These are phyloP conservation scores for Hapsidospora chrysogenum DNA, from an alignment of 495 filamentous ascomycete genomes.

Conservation along the genomic window DNA sequence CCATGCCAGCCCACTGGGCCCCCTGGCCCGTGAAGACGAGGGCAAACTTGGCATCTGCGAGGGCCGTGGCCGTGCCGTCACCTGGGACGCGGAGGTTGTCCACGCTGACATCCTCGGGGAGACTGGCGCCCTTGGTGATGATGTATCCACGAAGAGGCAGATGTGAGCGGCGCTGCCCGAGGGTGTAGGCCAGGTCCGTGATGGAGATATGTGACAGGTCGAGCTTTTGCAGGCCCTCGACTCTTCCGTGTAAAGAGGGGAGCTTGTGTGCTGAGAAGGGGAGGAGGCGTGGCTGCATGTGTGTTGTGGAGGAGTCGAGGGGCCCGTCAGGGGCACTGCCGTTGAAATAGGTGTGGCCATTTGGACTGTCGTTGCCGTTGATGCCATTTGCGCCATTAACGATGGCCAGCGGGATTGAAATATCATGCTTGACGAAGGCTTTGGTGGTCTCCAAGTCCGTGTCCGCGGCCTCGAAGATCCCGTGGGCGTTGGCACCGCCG, in stretches of 20 bases:
- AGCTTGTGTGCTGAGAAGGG: not conserved
- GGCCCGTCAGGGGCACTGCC: no score
- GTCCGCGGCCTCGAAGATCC: constrained; percentile 15
- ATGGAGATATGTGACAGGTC: not conserved
- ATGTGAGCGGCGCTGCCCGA: not conserved
- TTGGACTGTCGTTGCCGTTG: no score
- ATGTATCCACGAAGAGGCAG: constrained; percentile 1
- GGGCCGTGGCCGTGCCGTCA: no score
- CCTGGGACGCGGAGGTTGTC: not conserved
- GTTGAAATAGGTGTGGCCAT: not conserved
- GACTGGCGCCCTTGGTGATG: constrained; percentile 1
- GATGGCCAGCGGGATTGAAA: not conserved
- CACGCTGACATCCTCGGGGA: not conserved
- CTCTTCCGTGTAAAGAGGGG: not conserved
- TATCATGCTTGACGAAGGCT: not conserved
- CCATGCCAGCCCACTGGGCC: constrained; percentile 8
- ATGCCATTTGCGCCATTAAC: not conserved
- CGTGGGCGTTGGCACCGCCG: constrained; percentile 25
- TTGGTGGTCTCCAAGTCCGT: not conserved
- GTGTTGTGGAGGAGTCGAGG: no score
- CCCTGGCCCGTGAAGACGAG: constrained; percentile 9
- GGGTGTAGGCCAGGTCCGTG: constrained; percentile 1
- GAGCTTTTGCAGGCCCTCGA: not conserved
- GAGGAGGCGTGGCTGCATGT: not conserved
- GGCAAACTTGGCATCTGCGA: not conserved